Conservation (phyloP, 352 stramenopile genomes). For the Lagenidium giganteum region DNA sequence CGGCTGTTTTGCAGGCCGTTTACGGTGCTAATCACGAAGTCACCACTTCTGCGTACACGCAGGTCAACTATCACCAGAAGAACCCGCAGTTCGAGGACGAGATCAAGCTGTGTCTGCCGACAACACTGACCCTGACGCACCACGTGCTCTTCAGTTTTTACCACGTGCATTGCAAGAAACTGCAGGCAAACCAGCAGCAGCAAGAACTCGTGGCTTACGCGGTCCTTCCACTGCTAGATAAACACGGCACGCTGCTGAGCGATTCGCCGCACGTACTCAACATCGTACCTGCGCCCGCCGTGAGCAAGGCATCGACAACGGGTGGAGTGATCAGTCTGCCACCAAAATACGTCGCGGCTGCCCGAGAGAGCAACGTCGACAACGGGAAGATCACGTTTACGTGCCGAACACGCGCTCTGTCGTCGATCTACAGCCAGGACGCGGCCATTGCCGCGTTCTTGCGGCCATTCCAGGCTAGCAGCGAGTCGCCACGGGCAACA, state of each 20-base stretch:
- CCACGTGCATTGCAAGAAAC: slow-evolving; percentile 81
- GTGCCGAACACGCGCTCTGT: slow-evolving; percentile 37
- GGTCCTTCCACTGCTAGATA: slow-evolving; percentile 37
- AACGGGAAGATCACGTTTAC: slow-evolving; percentile 32
- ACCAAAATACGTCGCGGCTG: slow-evolving; percentile 31
- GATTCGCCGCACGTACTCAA: slow-evolving; percentile 39
- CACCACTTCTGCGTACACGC: slow-evolving; percentile 18
- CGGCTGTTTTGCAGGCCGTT: slow-evolving; percentile 27
- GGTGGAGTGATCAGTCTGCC: slow-evolving; percentile 25
- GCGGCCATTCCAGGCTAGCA: slow-evolving; percentile 35
- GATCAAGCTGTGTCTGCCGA: slow-evolving; percentile 64
- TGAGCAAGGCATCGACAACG: slow-evolving; percentile 18
- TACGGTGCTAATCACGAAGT: slow-evolving; percentile 30
- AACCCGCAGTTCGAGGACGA: slow-evolving; percentile 73
- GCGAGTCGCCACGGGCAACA: no score
- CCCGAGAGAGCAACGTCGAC: slow-evolving; percentile 24
- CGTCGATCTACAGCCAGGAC: slow-evolving; percentile 60
- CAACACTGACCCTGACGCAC: slow-evolving; percentile 35
- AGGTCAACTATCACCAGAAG: slow-evolving; percentile 81
- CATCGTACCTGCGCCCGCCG: slow-evolving; percentile 21
- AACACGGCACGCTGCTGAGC: slow-evolving; percentile 41
- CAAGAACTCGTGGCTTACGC: slow-evolving; percentile 64
- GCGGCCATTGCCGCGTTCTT: slow-evolving; percentile 33
- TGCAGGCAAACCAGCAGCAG: slow-evolving; percentile 44
- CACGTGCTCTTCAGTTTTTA: slow-evolving; percentile 75